These are phyloP conservation scores for Cupressus sempervirens DNA, from an alignment of 75 land plant species.

Conservation along the genomic window DNA sequence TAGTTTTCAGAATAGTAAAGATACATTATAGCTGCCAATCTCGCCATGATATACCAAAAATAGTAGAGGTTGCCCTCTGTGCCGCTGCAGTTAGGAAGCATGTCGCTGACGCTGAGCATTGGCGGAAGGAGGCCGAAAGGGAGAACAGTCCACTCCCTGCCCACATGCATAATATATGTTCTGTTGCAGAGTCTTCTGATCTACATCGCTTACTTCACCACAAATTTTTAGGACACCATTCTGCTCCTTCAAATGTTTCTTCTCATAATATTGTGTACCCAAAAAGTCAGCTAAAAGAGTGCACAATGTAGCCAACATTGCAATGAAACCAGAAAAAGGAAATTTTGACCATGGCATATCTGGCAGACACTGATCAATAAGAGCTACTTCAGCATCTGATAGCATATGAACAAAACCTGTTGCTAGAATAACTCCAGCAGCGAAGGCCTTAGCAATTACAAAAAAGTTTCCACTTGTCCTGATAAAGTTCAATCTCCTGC, in stretches of 20 bases:
- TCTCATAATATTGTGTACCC: slow-evolving; percentile 79
- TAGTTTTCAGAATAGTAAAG: no score
- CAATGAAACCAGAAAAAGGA: slow-evolving; percentile 76
- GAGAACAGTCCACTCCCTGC: no score
- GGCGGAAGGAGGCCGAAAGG: no score
- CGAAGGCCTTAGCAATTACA: slow-evolving; percentile 74
- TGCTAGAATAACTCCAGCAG: slow-evolving; percentile 90
- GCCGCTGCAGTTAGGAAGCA: no score
- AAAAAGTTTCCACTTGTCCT: slow-evolving; percentile 59
- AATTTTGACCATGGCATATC: no score
- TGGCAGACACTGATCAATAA: slow-evolving; percentile 35
- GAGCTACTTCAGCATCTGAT: slow-evolving; percentile 45
- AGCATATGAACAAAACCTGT: slow-evolving; percentile 93
- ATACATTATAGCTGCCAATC: no score
- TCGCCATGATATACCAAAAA: no score
- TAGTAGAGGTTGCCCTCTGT: no score
- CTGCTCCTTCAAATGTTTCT: slow-evolving; percentile 30
- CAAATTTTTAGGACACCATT: not conserved
- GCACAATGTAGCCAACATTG: slow-evolving; percentile 61
- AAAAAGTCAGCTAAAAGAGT: slow-evolving; percentile 69
- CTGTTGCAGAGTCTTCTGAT: no score
- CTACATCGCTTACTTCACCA: not conserved
- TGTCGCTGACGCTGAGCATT: no score
- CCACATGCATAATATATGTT: no score
- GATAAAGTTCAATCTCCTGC: slow-evolving; percentile 43